phyloP scores from a whole-genome alignment of 1,284 basidiomycete genomes.

The Melanopsichium pennsylvanicum region DNA sequence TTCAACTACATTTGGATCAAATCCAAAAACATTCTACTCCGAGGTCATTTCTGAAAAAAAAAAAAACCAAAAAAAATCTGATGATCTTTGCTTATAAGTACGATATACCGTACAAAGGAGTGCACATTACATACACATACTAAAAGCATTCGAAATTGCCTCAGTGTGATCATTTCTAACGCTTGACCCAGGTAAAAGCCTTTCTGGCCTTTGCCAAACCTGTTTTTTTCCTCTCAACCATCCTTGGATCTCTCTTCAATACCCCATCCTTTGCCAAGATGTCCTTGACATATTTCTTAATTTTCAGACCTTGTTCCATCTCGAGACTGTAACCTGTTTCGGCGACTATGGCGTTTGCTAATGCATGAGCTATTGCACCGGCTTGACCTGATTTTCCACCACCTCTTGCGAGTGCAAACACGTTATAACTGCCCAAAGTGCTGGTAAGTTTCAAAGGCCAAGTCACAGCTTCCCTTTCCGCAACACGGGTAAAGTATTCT shows the following conservation, averaged over 20 bases:
- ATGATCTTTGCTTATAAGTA: too few relatives aligned
- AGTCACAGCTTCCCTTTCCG: constrained; percentile 81
- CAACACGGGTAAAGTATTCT: constrained; percentile 78
- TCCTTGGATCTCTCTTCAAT: constrained; percentile 88
- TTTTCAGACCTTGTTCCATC: constrained; percentile 41
- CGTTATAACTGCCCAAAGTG: constrained; percentile 87
- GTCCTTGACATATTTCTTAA: constrained; percentile 63
- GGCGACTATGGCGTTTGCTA: constrained; percentile 77
- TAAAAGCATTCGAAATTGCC: too few relatives aligned
- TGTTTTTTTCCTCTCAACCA: constrained; percentile 98
- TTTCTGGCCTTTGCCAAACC: constrained; percentile 89
- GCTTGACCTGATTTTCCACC: constrained; percentile 90
- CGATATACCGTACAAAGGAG: too few relatives aligned
- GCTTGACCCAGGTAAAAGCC: constrained; percentile 84
- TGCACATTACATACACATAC: too few relatives aligned
- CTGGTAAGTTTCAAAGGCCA: constrained; percentile 85
- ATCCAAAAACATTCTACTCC: too few relatives aligned
- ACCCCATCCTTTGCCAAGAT: constrained; percentile 84
- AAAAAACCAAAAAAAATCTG: too few relatives aligned
- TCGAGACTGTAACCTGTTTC: constrained; percentile 41
- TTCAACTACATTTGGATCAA: too few relatives aligned
- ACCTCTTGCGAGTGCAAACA: constrained; percentile 85
- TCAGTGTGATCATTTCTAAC: too few relatives aligned
- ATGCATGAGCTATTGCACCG: constrained; percentile 83
- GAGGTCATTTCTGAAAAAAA: too few relatives aligned